Evolutionary conservation across 2,329 filamentous ascomycete genomes (phyloP), one percentile per base, ranked within the genome.

Genomic region (Penicillium sp.): DNA sequence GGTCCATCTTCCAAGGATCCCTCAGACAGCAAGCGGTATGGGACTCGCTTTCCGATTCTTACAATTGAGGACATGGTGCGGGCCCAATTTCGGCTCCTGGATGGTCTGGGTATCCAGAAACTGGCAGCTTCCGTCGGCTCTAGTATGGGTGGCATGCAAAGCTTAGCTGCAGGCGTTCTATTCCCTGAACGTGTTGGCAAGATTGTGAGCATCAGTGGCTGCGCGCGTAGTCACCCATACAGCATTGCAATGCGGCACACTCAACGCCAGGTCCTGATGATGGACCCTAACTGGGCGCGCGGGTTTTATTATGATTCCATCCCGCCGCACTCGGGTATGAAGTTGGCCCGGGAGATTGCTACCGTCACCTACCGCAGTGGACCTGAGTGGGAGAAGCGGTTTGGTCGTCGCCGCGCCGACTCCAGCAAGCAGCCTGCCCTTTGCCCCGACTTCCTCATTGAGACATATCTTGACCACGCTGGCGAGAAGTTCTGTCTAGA

Each of bases 131-230:
- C 86, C 42, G 90, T 98, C 13, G 92, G 92, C 10, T 87, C 86
- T 4, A 95, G 87, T 64, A 98, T 98, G 92, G 92, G 92, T 36
- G 92, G 92, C 37, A 98, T 98, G 92, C 90, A 95, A 61, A 92
- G 85, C 51, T 75, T 98, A 4, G 89, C 89, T 6, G 85, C 87
- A 0, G 92, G 86, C 3, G 79, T 85, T 1, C 68, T 95, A 18
- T 94, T 90, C 60, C 85, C 88, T 0, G 77, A 85, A 26, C 77
- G 90, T 22, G 84, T 98, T 2, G 80, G 80, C 26, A 81, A 83
- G 49, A 77, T 98, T 46, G 85, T 88, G 25, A 90, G 82, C 55
- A 92, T 96, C 57, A 93, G 85, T 57, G 92, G 90, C 9, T 98
- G 92, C 63, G 92, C 90, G 0, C 76, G 92, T 47, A 93, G 85